Conservation (phyloP, 306 rosid genomes). For the Purshia tridentata region DNA sequence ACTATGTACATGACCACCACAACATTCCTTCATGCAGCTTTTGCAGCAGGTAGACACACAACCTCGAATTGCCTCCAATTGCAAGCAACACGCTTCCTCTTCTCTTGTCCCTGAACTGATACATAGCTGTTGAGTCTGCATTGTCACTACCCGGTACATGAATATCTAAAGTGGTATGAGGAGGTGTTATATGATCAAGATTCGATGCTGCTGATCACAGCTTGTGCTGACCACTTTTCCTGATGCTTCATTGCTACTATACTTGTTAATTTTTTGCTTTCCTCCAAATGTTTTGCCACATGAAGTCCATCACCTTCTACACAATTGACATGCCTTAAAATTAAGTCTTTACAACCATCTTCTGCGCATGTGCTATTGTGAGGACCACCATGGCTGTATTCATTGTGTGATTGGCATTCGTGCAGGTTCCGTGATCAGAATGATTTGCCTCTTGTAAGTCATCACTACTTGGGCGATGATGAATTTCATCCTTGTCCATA, state of each 20-base stretch:
- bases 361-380: constrained; percentile 20
- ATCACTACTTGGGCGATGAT: background rate
- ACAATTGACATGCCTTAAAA: constrained; percentile 20
- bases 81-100: constrained; percentile 31
- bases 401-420: constrained; percentile 28
- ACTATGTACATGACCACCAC: constrained; percentile 47
- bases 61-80: constrained; percentile 23
- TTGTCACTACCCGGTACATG: constrained; percentile 5
- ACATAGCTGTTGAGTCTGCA: constrained; percentile 18
- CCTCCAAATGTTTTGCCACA: background rate
- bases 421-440: constrained; percentile 38
- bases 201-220: constrained; percentile 22
- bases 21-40: constrained; percentile 82
- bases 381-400: constrained; percentile 24
- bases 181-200: constrained; percentile 10
- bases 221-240: constrained; percentile 11
- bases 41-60: constrained; percentile 65
- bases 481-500: background rate
- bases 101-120: constrained; percentile 13
- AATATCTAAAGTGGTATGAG: constrained; percentile 37
- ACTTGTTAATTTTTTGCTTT: constrained; percentile 1
- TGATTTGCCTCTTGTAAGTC: constrained; percentile 36
- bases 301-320: constrained; percentile 22
- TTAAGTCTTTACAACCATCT: constrained; percentile 13
- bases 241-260: background rate